Conservation (phyloP, 805 yeast genomes). For the Ogataea parapolymorpha region DNA sequence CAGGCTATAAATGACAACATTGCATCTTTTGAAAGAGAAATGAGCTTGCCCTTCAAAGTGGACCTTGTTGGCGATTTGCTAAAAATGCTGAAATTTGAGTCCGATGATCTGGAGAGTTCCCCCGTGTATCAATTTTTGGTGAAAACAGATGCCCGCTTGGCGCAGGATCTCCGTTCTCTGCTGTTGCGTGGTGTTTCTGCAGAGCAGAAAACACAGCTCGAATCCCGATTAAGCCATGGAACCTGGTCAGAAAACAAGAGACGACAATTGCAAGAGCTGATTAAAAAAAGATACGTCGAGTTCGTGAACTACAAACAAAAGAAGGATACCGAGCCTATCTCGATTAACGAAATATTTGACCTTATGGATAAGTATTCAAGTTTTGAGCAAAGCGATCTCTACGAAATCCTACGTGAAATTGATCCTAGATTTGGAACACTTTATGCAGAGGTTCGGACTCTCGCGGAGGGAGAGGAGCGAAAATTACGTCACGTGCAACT, state of each 20-base stretch:
- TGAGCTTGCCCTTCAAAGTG: constrained; percentile 14
- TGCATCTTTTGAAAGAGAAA: constrained; percentile 14
- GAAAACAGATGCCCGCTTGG: constrained; percentile 19
- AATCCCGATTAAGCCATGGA: background rate
- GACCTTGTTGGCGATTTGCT: constrained; percentile 23
- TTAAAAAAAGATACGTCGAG: constrained; percentile 8
- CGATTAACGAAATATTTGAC: constrained; percentile 1
- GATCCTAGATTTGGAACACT: constrained; percentile 26
- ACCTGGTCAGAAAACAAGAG: background rate
- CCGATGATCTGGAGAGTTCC: constrained; percentile 19
- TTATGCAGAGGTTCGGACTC: constrained; percentile 18
- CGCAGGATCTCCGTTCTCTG: constrained; percentile 14
- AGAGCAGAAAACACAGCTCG: constrained; percentile 3
- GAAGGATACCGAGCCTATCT: constrained; percentile 7
- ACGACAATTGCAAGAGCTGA: constrained; percentile 1
- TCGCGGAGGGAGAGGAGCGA: constrained; percentile 20
- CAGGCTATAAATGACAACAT: constrained; percentile 15
- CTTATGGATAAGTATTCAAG: constrained; percentile 14
- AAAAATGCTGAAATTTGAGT: constrained; percentile 15
- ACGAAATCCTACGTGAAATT: constrained; percentile 19
- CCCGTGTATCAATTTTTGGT: constrained; percentile 17
- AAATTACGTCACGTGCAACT: constrained; percentile 19
- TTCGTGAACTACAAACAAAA: constrained; percentile 1
- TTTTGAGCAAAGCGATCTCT: constrained; percentile 23
- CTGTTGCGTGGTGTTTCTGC: constrained; percentile 1